Percentiles rank a stretch among this genome's conserved stretches.
These are phyloP conservation scores for Blastocystis sp. DNA, from an alignment of 352 stramenopile genomes.

Conservation along the genomic window DNA sequence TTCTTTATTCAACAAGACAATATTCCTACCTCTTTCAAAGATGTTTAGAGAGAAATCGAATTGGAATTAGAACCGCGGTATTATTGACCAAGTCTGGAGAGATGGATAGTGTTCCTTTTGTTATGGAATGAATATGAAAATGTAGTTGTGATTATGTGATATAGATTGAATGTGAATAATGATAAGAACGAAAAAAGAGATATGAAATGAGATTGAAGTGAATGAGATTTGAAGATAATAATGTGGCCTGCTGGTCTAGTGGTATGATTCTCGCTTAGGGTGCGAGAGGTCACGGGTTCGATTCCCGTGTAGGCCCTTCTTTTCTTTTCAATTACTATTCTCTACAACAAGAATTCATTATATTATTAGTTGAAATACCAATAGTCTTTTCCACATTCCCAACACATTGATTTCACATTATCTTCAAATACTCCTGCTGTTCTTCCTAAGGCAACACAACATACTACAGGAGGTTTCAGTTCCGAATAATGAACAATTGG, in stretches of 20 bases:
- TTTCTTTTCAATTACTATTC: neutral
- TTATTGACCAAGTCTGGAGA: neutral
- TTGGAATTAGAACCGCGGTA: neutral
- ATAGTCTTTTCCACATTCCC: constrained; percentile 54
- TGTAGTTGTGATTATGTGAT: neutral
- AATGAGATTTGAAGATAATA: neutral
- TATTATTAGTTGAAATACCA: constrained; percentile 56
- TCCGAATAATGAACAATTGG: constrained; percentile 62
- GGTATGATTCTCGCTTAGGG: too few species aligned
- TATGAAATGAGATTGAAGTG: neutral
- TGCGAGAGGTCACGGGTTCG: too few species aligned
- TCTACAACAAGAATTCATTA: neutral
- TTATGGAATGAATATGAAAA: neutral
- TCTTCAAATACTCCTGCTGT: constrained; percentile 56
- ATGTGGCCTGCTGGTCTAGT: neutral
- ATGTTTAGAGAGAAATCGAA: neutral
- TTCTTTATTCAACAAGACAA: too few species aligned
- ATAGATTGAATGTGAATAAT: neutral
- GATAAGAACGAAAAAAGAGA: neutral
- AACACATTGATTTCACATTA: constrained; percentile 60
- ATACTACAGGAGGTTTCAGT: constrained; percentile 53
- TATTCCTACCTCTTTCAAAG: too few species aligned
- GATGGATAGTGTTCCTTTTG: neutral
- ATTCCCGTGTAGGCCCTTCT: neutral
- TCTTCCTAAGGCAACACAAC: constrained; percentile 59